Conservation (phyloP, 305 asterid species). For the Striga hermonthica region DNA sequence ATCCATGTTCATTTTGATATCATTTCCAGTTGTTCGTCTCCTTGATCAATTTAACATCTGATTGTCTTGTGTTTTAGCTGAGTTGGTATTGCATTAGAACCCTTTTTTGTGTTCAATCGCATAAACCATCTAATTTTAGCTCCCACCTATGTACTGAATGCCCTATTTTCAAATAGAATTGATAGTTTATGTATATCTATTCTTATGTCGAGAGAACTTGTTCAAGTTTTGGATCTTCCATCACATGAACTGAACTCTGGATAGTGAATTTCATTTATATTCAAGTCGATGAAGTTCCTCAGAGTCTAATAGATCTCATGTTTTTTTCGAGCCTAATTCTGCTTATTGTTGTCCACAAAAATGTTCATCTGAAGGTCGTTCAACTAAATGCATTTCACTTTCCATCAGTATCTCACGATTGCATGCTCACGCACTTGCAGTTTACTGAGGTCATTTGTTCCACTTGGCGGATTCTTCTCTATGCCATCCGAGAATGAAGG, state of each 20-base stretch:
- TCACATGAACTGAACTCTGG: background rate
- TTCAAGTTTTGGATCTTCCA: background rate
- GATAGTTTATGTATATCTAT: background rate
- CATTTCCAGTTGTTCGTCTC: slow-evolving; percentile 10
- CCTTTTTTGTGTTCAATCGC: background rate
- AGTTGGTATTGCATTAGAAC: background rate
- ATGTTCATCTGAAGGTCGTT: slow-evolving; percentile 8
- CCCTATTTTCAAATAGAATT: background rate
- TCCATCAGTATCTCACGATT: slow-evolving; percentile 37
- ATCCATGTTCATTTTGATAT: background rate
- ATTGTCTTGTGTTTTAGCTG: slow-evolving; percentile 1
- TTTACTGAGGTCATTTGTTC: slow-evolving; percentile 93
- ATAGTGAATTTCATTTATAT: slow-evolving; percentile 1
- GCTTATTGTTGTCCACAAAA: background rate
- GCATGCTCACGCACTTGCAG: slow-evolving; percentile 54
- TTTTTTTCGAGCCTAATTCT: background rate
- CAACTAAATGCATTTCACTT: slow-evolving; percentile 24
- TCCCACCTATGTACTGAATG: background rate
- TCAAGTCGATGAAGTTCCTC: background rate
- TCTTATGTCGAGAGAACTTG: slow-evolving; percentile 3
- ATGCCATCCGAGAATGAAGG: slow-evolving; percentile 63
- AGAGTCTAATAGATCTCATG: background rate
- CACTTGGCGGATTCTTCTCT: slow-evolving; percentile 89
- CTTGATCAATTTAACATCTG: slow-evolving; percentile 5
- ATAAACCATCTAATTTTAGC: slow-evolving; percentile 7